A percentile compares a stretch with the other conserved stretches of the same genome.
These are phyloP conservation scores for Taiozyma sp. DNA, from an alignment of 1,139 yeast genomes.

Conservation along the genomic window DNA sequence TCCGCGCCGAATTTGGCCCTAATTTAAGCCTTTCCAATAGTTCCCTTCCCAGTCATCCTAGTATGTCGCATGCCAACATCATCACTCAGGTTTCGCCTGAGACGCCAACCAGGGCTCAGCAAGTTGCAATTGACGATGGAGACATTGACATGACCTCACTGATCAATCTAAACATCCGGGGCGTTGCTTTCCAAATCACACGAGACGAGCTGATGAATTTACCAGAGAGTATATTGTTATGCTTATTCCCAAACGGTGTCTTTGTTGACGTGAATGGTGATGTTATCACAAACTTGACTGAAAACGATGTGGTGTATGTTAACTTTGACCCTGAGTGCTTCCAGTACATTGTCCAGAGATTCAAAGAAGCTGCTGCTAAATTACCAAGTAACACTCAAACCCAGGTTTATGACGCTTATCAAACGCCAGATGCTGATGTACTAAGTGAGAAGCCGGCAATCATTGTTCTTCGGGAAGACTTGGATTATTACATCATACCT, in stretches of 20 bases:
- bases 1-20: neutral
- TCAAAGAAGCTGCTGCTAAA: conserved; percentile 34
- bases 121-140: conserved; percentile 22
- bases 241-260: conserved; percentile 88
- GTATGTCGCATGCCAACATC: conserved; percentile 29
- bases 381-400: conserved; percentile 29
- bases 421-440: conserved; percentile 45
- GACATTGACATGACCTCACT: conserved; percentile 51
- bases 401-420: conserved; percentile 28
- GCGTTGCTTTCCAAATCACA: conserved; percentile 61
- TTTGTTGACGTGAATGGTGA: conserved; percentile 71
- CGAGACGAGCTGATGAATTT: conserved; percentile 86
- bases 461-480: conserved; percentile 88
- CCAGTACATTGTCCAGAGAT: conserved; percentile 62
- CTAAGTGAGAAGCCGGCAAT: conserved; percentile 83
- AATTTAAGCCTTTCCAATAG: neutral
- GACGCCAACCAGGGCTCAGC: conserved; percentile 23
- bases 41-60: neutral
- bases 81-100: conserved; percentile 65
- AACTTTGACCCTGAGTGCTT: conserved; percentile 87
- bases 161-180: conserved; percentile 64
- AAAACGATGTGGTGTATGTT: conserved; percentile 71
- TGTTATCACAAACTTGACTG: conserved; percentile 72
- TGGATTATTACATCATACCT: conserved; percentile 90
- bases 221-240: conserved; percentile 85